Evolutionary conservation across 139 green algal genomes (phyloP), one percentile per base, ranked within the genome.

Genomic region (Mesostigma viride): DNA sequence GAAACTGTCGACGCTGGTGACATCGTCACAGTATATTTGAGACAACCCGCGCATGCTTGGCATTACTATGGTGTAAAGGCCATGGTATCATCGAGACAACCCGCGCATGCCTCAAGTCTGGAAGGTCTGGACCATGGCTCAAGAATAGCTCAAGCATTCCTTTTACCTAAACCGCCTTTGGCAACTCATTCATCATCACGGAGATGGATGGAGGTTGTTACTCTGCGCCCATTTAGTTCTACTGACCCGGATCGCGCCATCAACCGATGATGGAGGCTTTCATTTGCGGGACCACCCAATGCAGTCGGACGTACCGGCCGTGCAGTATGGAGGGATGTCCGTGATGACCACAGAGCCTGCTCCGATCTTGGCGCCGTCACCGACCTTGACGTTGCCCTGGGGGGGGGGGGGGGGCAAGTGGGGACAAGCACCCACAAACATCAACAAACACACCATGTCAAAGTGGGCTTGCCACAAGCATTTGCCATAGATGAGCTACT

Each of bases 271-370:
- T 24, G 40, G 8, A 51, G 14, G 40, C 8, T 8, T 14, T 8
- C 14, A 51, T 51, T 8, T 51, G 40, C 40, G 40, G 8, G 11
- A 24, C 8, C 40, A 51, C 14, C 40, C 14, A 51, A 62, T 62
- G 26, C 53, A 62, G 26, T 62, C 8, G 8, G n/a, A 28, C 26
- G n/a, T 62, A 27, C 53, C 70, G 14, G 34, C 70, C 8, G 79
- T 82, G 2, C 81, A 86, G 53, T 95, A 80, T n/a, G 73, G 66
- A 2, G 69, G 76, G 14, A 84, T 35, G 48, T 76, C 58, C 11
- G 40, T 65, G 20, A 84, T 62, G 33, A 84, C 77, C 20, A 84
- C 78, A 0, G 58, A 76, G 22, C 71, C 65, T 34, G 77, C 78
- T 24, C 70, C 78, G 65, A 84, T 79, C 59, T 81, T 81, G 32